phyloP scores from a whole-genome alignment of 345 rosid species.

The Acer saccharum region DNA sequence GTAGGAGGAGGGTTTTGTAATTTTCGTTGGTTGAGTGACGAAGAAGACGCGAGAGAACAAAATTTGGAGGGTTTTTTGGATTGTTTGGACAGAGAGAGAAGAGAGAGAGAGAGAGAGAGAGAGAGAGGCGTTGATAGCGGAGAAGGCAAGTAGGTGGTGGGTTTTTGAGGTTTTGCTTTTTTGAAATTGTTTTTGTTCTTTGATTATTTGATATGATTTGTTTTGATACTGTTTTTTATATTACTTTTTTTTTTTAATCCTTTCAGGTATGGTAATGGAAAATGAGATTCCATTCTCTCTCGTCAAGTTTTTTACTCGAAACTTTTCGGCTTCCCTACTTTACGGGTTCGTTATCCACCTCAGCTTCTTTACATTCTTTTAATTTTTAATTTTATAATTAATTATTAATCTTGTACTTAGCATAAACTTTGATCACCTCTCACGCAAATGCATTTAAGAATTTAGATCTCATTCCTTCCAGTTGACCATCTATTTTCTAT shows the following conservation, averaged over 20 bases:
- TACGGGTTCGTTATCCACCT: slow-evolving; percentile 29
- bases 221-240: no score
- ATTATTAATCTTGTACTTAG: background rate
- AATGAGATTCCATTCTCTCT: slow-evolving; percentile 60
- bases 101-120: background rate
- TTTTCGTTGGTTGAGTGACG: background rate
- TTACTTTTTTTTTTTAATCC: slow-evolving; percentile 9
- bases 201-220: background rate
- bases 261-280: slow-evolving; percentile 32
- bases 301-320: slow-evolving; percentile 37
- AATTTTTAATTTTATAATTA: background rate
- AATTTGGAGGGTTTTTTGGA: background rate
- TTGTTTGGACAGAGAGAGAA: background rate
- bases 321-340: slow-evolving; percentile 22
- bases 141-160: background rate
- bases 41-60: background rate
- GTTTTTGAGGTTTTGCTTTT: slow-evolving; percentile 8
- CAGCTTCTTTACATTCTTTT: background rate
- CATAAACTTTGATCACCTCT: background rate
- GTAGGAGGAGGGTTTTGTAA: background rate
- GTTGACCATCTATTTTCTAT: no score
- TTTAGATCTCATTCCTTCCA: no score
- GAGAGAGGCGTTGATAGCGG: slow-evolving; percentile 34
- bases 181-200: background rate
- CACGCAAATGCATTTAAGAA: background rate